phyloP scores from a whole-genome alignment of 2,329 filamentous ascomycete genomes.

The Amauroascus verrucosus region DNA sequence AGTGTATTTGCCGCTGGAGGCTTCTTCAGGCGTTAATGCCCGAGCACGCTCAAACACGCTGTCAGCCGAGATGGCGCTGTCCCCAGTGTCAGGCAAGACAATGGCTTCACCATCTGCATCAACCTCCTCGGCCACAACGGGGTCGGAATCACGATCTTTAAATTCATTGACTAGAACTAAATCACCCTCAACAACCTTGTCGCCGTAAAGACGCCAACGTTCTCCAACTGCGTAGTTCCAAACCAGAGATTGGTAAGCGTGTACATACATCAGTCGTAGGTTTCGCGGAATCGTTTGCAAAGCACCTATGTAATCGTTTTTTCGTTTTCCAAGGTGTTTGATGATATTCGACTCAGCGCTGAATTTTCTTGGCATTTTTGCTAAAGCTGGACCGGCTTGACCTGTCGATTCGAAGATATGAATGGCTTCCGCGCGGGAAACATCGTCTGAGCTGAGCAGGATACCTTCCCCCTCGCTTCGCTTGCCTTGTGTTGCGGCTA shows the following conservation, averaged over 20 bases:
- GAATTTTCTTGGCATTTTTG: slow-evolving; percentile 67
- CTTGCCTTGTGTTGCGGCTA: slow-evolving; percentile 45
- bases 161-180: slow-evolving; percentile 60
- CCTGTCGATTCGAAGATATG: slow-evolving; percentile 58
- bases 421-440: slow-evolving; percentile 66
- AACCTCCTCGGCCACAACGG: slow-evolving; percentile 30
- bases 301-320: slow-evolving; percentile 68
- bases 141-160: slow-evolving; percentile 26
- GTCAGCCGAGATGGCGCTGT: slow-evolving; percentile 45
- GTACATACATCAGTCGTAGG: slow-evolving; percentile 85
- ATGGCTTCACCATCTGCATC: slow-evolving; percentile 57
- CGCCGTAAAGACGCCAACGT: slow-evolving; percentile 66
- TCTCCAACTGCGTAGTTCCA: slow-evolving; percentile 82
- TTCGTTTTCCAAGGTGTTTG: slow-evolving; percentile 53
- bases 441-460: slow-evolving; percentile 62
- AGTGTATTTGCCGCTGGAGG: slow-evolving; percentile 60
- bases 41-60: slow-evolving; percentile 60
- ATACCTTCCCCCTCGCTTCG: slow-evolving; percentile 30
- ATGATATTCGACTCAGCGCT: slow-evolving; percentile 70
- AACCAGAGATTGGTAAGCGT: slow-evolving; percentile 88
- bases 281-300: slow-evolving; percentile 69
- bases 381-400: slow-evolving; percentile 50
- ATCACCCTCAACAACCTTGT: slow-evolving; percentile 70
- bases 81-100: slow-evolving; percentile 48
- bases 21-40: slow-evolving; percentile 65